phyloP scores from a whole-genome alignment of 495 filamentous ascomycete genomes.

The Penicillium herquei region DNA sequence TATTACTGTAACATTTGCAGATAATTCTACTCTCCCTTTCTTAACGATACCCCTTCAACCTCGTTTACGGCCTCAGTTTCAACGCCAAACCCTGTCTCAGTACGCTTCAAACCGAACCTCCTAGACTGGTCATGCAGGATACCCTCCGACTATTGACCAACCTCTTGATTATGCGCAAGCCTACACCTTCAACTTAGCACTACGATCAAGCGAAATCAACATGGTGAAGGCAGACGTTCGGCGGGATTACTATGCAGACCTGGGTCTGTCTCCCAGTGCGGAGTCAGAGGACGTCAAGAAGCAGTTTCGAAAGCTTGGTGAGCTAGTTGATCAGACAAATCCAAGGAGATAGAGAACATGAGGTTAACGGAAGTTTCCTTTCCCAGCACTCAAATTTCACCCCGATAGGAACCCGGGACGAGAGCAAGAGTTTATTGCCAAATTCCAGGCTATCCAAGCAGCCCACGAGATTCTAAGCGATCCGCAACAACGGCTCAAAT shows the following conservation, averaged over 20 bases:
- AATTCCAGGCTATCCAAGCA: conserved; percentile 81
- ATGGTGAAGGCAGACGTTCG: conserved; percentile 76
- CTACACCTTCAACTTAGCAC: conserved; percentile 3
- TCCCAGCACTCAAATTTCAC: conserved; percentile 75
- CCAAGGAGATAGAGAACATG: background rate
- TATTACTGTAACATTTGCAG: too few species aligned
- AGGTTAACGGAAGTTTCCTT: background rate
- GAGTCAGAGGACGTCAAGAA: conserved; percentile 74
- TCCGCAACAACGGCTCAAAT: conserved; percentile 62
- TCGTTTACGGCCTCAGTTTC: background rate
- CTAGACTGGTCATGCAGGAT: conserved; percentile 17
- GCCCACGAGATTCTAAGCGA: conserved; percentile 83
- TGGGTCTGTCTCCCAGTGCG: conserved; percentile 63
- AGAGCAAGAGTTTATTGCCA: conserved; percentile 72
- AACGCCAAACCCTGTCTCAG: background rate
- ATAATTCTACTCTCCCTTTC: too few species aligned
- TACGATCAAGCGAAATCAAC: conserved; percentile 22
- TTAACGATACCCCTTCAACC: background rate
- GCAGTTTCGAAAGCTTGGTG: conserved; percentile 83
- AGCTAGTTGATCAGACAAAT: conserved; percentile 9
- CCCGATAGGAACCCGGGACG: conserved; percentile 86
- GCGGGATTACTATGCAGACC: conserved; percentile 83
- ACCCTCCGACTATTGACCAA: conserved; percentile 7
- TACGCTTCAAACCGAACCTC: background rate
- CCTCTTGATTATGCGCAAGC: conserved; percentile 23